These are phyloP conservation scores for Metschnikowia bowlesiae DNA, from an alignment of 805 yeast genomes.

Conservation along the genomic window DNA sequence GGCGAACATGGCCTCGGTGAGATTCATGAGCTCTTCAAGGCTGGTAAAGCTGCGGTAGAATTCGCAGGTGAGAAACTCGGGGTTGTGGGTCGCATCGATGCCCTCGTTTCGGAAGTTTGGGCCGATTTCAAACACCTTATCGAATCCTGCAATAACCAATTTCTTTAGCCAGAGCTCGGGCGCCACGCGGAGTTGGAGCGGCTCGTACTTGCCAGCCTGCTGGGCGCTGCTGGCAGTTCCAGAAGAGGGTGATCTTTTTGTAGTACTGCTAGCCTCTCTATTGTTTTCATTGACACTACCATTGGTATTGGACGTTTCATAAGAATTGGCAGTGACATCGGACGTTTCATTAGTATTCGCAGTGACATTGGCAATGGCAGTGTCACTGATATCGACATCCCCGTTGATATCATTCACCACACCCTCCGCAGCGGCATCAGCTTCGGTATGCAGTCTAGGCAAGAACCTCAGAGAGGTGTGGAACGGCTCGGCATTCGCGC, in stretches of 20 bases:
- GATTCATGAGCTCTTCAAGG: slow-evolving; percentile 58
- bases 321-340: too few relatives aligned
- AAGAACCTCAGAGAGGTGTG: slow-evolving; percentile 44
- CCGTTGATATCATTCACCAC: neutral
- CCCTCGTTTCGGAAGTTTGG: slow-evolving; percentile 88
- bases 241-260: too few relatives aligned
- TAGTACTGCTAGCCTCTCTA: too few relatives aligned
- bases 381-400: too few relatives aligned
- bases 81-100: slow-evolving; percentile 87
- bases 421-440: neutral
- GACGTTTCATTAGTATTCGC: too few relatives aligned
- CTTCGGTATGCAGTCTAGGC: slow-evolving; percentile 11
- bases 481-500: slow-evolving; percentile 93
- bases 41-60: slow-evolving; percentile 72
- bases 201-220: neutral
- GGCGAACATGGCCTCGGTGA: slow-evolving; percentile 57
- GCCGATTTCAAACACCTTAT: slow-evolving; percentile 83
- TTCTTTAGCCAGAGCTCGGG: slow-evolving; percentile 94
- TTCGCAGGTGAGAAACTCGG: slow-evolving; percentile 89
- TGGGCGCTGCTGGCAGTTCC: too few relatives aligned
- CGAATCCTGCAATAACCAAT: slow-evolving; percentile 78
- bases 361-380: too few relatives aligned
- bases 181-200: slow-evolving; percentile 73
- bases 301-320: too few relatives aligned
- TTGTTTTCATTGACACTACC: too few relatives aligned